Evolutionary conservation across 495 filamentous ascomycete species (phyloP).

Genomic region (Pseudomonodictys pantanalensis): DNA sequence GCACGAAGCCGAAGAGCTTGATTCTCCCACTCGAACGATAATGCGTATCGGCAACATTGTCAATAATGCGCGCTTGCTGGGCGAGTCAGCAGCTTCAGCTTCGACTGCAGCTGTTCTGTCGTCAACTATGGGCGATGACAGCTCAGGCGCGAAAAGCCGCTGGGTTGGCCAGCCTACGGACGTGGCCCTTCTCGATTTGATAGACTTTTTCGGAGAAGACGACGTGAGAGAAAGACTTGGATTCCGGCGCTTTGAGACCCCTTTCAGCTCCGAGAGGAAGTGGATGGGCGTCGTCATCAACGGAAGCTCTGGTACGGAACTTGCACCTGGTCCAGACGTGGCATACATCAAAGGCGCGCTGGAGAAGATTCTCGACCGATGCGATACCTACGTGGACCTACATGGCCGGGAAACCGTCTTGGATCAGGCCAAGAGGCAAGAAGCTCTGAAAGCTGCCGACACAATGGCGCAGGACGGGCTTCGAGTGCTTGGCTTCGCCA

Average conservation of each 20-base stretch:
- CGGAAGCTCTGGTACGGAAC: slow-evolving; percentile 36
- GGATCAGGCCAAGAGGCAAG: slow-evolving; percentile 70
- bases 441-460: slow-evolving; percentile 78
- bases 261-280: slow-evolving; percentile 95
- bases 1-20: slow-evolving; percentile 60
- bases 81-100: slow-evolving; percentile 53
- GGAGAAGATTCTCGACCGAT: slow-evolving; percentile 79
- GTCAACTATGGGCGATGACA: slow-evolving; percentile 64
- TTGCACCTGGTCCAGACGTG: slow-evolving; percentile 55
- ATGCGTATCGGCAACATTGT: slow-evolving; percentile 91
- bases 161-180: slow-evolving; percentile 98
- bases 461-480: slow-evolving; percentile 91
- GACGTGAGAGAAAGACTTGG: slow-evolving; percentile 85
- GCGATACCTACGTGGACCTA: slow-evolving; percentile 84
- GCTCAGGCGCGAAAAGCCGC: slow-evolving; percentile 66
- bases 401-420: slow-evolving; percentile 85
- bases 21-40: slow-evolving; percentile 71
- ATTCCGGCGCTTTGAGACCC: slow-evolving; percentile 73
- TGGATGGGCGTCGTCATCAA: slow-evolving; percentile 95
- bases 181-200: slow-evolving; percentile 86
- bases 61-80: slow-evolving; percentile 83
- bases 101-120: slow-evolving; percentile 74
- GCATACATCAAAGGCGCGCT: slow-evolving; percentile 95
- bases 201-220: slow-evolving; percentile 84
- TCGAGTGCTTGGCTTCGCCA: slow-evolving; percentile 87